These are phyloP conservation scores for Pseudogymnoascus pannorum DNA, from an alignment of 2,329 filamentous ascomycete species.

Conservation along the genomic window DNA sequence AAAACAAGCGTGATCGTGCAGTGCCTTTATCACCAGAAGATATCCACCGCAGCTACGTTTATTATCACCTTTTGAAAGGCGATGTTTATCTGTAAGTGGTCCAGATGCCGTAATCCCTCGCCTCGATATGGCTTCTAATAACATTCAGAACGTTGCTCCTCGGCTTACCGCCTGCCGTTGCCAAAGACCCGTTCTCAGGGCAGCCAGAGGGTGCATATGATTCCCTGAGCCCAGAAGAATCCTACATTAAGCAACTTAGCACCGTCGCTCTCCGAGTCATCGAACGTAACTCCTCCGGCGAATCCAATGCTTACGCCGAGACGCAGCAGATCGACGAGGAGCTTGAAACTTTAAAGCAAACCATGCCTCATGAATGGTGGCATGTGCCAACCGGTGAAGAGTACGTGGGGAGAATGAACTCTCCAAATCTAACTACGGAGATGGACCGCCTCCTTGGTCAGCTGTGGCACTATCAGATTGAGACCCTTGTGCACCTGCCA, in stretches of 20 bases:
- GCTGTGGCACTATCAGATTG: slow-evolving; percentile 26
- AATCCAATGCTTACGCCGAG: slow-evolving; percentile 21
- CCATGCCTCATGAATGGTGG: slow-evolving; percentile 26
- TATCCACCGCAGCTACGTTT: not conserved
- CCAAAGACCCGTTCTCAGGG: not conserved
- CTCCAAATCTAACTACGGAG: slow-evolving; percentile 9
- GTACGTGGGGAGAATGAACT: not conserved
- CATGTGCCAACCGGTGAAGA: slow-evolving; percentile 19
- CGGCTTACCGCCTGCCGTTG: not conserved
- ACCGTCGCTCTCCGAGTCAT: slow-evolving; percentile 17
- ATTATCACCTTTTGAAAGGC: slow-evolving; percentile 7
- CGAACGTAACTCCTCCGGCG: slow-evolving; percentile 22
- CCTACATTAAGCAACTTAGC: not conserved
- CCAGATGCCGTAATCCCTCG: not conserved
- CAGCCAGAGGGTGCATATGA: slow-evolving; percentile 4
- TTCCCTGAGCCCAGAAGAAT: not conserved
- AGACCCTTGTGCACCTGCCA: slow-evolving; percentile 24
- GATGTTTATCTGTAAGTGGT: not conserved
- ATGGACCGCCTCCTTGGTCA: slow-evolving; percentile 24
- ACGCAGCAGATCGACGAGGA: slow-evolving; percentile 28
- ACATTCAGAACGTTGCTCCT: not conserved
- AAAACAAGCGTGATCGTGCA: not conserved
- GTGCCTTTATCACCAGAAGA: not conserved
- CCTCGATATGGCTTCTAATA: not conserved
- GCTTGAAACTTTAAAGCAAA: slow-evolving; percentile 22